Evolutionary conservation across 2,329 filamentous ascomycete species (phyloP).

Genomic region (Dactylellina parvicollis): DNA sequence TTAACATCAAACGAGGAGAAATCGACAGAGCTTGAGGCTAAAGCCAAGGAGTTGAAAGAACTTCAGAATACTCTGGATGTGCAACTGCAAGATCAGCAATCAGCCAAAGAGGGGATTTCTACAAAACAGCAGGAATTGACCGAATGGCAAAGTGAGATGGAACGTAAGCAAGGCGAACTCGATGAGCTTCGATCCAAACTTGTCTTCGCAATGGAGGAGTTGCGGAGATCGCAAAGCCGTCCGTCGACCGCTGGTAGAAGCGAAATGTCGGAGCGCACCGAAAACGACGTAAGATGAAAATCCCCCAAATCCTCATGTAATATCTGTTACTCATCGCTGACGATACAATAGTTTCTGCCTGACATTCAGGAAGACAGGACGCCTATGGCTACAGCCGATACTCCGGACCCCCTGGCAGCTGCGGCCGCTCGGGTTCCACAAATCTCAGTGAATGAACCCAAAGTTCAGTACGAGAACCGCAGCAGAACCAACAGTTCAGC

Average conservation of each 20-base stretch:
- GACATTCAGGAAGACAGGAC: slow-evolving; percentile 29
- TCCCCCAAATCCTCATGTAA: neutral
- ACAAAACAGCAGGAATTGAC: slow-evolving; percentile 31
- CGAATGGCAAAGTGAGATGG: slow-evolving; percentile 31
- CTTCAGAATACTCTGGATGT: slow-evolving; percentile 33
- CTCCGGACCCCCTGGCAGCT: slow-evolving; percentile 14
- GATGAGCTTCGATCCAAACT: slow-evolving; percentile 31
- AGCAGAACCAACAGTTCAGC: slow-evolving; percentile 30
- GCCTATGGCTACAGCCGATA: slow-evolving; percentile 10
- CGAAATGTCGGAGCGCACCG: slow-evolving; percentile 26
- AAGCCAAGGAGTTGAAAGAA: slow-evolving; percentile 22
- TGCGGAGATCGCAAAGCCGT: slow-evolving; percentile 33
- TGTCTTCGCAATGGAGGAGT: slow-evolving; percentile 29
- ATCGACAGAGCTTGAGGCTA: slow-evolving; percentile 7
- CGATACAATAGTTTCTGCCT: slow-evolving; percentile 11
- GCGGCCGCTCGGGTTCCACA: slow-evolving; percentile 8
- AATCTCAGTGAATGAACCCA: slow-evolving; percentile 15
- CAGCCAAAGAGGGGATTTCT: slow-evolving; percentile 7
- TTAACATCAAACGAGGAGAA: slow-evolving; percentile 19
- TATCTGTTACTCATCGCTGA: neutral
- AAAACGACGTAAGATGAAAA: slow-evolving; percentile 17
- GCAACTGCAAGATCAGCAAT: slow-evolving; percentile 20
- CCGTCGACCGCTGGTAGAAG: slow-evolving; percentile 43
- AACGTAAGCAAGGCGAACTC: slow-evolving; percentile 17
- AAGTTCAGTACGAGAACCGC: slow-evolving; percentile 24